Percentiles rank a stretch among this genome's conserved stretches.
Conservation (phyloP, 1,284 basidiomycete species). For the Ustilago vetiveriae region DNA sequence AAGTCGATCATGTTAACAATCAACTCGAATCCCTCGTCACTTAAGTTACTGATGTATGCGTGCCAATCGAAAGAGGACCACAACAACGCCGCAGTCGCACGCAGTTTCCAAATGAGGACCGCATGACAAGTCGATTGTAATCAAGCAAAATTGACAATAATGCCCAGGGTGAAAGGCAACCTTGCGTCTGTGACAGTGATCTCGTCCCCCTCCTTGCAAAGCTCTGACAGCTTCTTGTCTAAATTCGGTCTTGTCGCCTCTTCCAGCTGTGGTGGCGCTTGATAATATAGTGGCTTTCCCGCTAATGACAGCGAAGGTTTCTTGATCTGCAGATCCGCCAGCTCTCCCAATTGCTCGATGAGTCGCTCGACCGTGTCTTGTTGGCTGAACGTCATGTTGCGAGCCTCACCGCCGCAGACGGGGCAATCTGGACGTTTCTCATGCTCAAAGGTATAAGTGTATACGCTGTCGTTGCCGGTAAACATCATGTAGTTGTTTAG, state of each 20-base stretch:
- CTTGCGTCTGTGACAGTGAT: slow-evolving; percentile 86
- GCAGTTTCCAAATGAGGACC: slow-evolving; percentile 6
- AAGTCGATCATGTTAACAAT: too few species aligned
- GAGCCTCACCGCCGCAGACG: slow-evolving; percentile 87
- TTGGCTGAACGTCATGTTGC: slow-evolving; percentile 23
- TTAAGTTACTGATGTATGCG: too few species aligned
- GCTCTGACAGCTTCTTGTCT: slow-evolving; percentile 81
- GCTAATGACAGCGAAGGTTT: slow-evolving; percentile 39
- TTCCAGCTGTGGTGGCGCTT: slow-evolving; percentile 89
- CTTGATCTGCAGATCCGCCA: slow-evolving; percentile 62
- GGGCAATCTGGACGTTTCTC: slow-evolving; percentile 92
- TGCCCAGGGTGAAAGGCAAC: slow-evolving; percentile 76
- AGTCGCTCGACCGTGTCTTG: slow-evolving; percentile 42
- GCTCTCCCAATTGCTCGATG: slow-evolving; percentile 52
- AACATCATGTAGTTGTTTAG: slow-evolving; percentile 95
- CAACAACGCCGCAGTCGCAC: slow-evolving; percentile 14
- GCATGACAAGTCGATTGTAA: background rate
- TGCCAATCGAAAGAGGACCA: slow-evolving; percentile 12
- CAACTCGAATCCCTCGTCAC: too few species aligned
- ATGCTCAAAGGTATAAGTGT: slow-evolving; percentile 97
- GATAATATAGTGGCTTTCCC: slow-evolving; percentile 83
- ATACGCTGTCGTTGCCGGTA: slow-evolving; percentile 92
- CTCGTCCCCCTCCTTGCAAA: slow-evolving; percentile 79
- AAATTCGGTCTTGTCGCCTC: slow-evolving; percentile 87
- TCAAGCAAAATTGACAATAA: slow-evolving; percentile 23